Conservation (phyloP, 116 monocot species). For the Posidonia oceanica region DNA sequence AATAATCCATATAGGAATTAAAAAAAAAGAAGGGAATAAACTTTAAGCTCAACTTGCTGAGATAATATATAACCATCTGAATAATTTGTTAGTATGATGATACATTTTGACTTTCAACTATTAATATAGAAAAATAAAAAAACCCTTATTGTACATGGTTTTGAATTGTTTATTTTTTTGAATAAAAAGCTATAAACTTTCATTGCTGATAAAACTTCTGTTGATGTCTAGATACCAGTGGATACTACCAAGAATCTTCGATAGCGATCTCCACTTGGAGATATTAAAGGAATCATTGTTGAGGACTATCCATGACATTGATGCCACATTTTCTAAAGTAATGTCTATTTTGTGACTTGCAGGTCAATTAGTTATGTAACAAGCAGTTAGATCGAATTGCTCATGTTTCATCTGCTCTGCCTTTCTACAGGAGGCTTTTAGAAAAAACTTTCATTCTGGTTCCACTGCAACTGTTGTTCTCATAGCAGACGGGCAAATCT, state of each 20-base stretch:
- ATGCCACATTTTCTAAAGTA: slow-evolving; percentile 73
- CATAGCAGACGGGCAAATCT: slow-evolving; percentile 55
- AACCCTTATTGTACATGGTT: background rate
- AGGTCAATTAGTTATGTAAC: background rate
- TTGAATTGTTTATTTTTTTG: no score
- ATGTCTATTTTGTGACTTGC: slow-evolving; percentile 4
- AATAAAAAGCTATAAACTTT: no score
- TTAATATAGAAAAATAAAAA: no score
- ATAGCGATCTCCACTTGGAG: slow-evolving; percentile 49
- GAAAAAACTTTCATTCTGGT: slow-evolving; percentile 46
- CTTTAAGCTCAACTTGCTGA: no score
- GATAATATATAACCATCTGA: no score
- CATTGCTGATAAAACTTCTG: no score
- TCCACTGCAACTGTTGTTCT: slow-evolving; percentile 81
- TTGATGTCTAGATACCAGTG: slow-evolving; percentile 24
- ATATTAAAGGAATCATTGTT: slow-evolving; percentile 73
- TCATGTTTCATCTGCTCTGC: background rate
- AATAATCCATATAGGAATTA: no score
- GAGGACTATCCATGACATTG: slow-evolving; percentile 78
- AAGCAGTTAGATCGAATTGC: background rate
- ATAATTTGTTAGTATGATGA: no score
- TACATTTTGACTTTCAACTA: no score
- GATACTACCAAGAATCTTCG: slow-evolving; percentile 39
- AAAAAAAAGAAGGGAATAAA: no score
- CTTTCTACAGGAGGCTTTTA: slow-evolving; percentile 64